A percentile compares a stretch with the other conserved stretches of the same genome.
Conservation (phyloP, 805 yeast species). For the Candida qinlingensis region DNA sequence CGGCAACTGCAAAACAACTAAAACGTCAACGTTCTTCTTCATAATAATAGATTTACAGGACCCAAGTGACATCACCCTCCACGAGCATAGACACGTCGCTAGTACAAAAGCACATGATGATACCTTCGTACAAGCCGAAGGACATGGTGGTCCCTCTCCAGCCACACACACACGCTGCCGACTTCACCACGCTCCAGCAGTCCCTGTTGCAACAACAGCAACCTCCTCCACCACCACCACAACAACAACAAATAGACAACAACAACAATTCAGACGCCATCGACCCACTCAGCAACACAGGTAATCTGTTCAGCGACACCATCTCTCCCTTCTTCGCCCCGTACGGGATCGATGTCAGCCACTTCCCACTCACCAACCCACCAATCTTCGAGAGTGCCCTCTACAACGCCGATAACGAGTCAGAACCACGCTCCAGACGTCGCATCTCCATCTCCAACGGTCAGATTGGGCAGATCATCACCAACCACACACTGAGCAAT, state of each 20-base stretch:
- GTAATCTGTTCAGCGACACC: conserved; percentile 27
- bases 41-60: too few relatives aligned
- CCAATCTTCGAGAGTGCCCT: conserved; percentile 42
- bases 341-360: conserved; percentile 38
- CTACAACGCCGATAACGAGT: conserved; percentile 24
- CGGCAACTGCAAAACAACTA: too few relatives aligned
- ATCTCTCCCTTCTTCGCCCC: conserved; percentile 39
- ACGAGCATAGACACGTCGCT: too few relatives aligned
- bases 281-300: conserved; percentile 1
- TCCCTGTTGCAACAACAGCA: too few relatives aligned
- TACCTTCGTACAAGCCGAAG: too few relatives aligned
- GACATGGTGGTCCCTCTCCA: too few relatives aligned
- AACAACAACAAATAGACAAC: not conserved
- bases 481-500: conserved; percentile 28
- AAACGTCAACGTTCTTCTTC: too few relatives aligned
- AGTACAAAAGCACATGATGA: too few relatives aligned
- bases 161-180: too few relatives aligned
- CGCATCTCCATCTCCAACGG: conserved; percentile 81
- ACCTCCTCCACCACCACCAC: not conserved
- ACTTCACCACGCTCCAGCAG: too few relatives aligned
- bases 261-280: not conserved
- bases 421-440: conserved; percentile 40
- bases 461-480: conserved; percentile 71
- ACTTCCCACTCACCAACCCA: conserved; percentile 40
- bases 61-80: too few relatives aligned